Percentiles rank a stretch among this genome's conserved stretches.
These are phyloP conservation scores for Tagetes erecta DNA, from an alignment of 129 eudicot species.

Conservation along the genomic window DNA sequence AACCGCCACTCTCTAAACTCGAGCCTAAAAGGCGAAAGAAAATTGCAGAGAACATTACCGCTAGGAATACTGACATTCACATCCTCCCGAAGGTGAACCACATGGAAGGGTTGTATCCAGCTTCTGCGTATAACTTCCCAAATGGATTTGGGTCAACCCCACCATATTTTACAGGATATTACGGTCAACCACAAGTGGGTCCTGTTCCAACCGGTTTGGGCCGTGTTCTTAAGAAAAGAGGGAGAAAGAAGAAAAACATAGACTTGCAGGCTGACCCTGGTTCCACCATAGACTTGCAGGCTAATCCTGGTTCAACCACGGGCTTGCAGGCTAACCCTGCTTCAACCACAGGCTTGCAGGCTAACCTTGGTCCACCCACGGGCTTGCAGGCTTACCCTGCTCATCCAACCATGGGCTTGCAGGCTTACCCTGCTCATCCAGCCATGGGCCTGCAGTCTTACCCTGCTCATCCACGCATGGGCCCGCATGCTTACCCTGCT, in stretches of 20 bases:
- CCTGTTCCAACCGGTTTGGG: slow-evolving; percentile 15
- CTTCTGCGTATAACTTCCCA: background rate
- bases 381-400: background rate
- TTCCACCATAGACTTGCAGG: slow-evolving; percentile 17
- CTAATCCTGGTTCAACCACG: background rate
- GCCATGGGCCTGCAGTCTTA: background rate
- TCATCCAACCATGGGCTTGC: background rate
- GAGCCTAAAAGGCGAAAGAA: slow-evolving; percentile 32
- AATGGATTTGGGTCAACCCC: slow-evolving; percentile 17
- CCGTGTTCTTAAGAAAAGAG: slow-evolving; percentile 44
- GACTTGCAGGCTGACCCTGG: slow-evolving; percentile 25
- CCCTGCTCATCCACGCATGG: background rate
- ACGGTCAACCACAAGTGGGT: slow-evolving; percentile 34
- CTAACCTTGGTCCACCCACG: background rate
- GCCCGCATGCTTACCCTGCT: background rate
- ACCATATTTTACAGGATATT: slow-evolving; percentile 24
- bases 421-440: background rate
- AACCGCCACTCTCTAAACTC: slow-evolving; percentile 31
- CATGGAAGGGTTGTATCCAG: slow-evolving; percentile 27
- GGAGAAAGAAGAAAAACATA: slow-evolving; percentile 48
- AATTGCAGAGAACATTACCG: slow-evolving; percentile 21
- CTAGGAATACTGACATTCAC: slow-evolving; percentile 15
- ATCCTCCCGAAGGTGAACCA: slow-evolving; percentile 1
- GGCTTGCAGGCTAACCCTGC: background rate
- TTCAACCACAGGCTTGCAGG: background rate